phyloP scores from a whole-genome alignment of 495 filamentous ascomycete genomes.

The Hyaloscypha finlandica region DNA sequence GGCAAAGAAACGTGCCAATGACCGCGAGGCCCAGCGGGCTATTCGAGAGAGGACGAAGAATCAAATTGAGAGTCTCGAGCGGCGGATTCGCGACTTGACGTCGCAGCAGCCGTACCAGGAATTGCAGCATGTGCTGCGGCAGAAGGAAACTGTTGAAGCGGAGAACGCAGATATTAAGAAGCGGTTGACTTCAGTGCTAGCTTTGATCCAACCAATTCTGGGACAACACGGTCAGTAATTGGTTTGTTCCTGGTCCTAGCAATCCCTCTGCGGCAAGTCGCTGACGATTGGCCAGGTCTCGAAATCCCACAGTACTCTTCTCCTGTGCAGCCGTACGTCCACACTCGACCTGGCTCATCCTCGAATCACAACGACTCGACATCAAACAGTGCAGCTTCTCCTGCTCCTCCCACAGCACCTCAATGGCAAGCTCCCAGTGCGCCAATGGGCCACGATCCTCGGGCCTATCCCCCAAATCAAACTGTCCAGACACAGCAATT shows the following conservation, averaged over 20 bases:
- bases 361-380: conserved; percentile 36
- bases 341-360: conserved; percentile 29
- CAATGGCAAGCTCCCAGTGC: conserved; percentile 27
- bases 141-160: conserved; percentile 68
- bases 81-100: conserved; percentile 68
- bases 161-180: conserved; percentile 72
- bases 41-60: conserved; percentile 85
- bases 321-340: conserved; percentile 19
- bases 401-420: conserved; percentile 19
- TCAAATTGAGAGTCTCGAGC: conserved; percentile 78
- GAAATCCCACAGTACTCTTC: conserved; percentile 24
- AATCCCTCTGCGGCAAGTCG: neutral
- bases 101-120: conserved; percentile 79
- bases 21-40: conserved; percentile 85
- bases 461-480: conserved; percentile 13
- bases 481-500: conserved; percentile 31
- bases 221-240: conserved; percentile 34
- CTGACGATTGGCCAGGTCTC: conserved; percentile 24
- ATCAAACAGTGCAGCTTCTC: conserved; percentile 41
- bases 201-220: conserved; percentile 65
- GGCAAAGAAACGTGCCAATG: conserved; percentile 83
- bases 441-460: conserved; percentile 22
- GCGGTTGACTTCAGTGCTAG: conserved; percentile 59
- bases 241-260: conserved; percentile 6
- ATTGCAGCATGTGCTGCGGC: conserved; percentile 65